Percentiles rank a stretch among this genome's conserved stretches.
Conservation (phyloP, 31 red algal species). For the Pterothamnion heteromorphum region DNA sequence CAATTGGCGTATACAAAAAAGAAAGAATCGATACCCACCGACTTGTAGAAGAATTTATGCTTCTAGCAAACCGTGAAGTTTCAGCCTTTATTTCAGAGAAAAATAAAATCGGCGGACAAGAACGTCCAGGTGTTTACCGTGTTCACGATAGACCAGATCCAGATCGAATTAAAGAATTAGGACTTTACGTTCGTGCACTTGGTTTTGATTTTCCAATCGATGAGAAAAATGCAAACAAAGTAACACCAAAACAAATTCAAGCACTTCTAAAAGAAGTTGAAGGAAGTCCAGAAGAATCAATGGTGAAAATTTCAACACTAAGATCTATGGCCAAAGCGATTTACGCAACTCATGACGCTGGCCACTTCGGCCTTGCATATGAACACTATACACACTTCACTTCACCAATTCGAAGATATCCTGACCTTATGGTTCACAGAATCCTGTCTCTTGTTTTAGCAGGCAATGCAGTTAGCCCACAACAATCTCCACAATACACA, state of each 20-base stretch:
- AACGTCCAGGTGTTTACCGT: constrained; percentile 74
- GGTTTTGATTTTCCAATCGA: constrained; percentile 71
- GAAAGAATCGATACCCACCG: constrained; percentile 67
- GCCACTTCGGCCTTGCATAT: constrained; percentile 87
- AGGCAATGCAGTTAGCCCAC: not conserved
- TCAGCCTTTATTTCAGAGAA: constrained; percentile 24
- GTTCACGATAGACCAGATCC: constrained; percentile 70
- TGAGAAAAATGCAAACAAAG: too few species aligned
- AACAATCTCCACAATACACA: not conserved
- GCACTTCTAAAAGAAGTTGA: constrained; percentile 56
- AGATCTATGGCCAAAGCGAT: constrained; percentile 95
- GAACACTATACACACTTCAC: constrained; percentile 97
- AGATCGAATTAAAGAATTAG: constrained; percentile 82
- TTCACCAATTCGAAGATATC: constrained; percentile 95
- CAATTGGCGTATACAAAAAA: not conserved
- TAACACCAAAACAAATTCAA: constrained; percentile 62
- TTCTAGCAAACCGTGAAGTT: constrained; percentile 83
- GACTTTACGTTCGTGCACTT: constrained; percentile 46
- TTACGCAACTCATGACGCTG: constrained; percentile 70
- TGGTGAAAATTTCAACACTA: constrained; percentile 80
- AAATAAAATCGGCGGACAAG: constrained; percentile 53
- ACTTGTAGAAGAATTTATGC: constrained; percentile 98
- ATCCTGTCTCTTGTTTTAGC: constrained; percentile 66
- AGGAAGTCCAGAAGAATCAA: constrained; percentile 55
- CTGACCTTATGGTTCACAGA: constrained; percentile 92